These are phyloP conservation scores for Tephrocybe sp. DNA, from an alignment of 768 basidiomycete genomes.

Conservation along the genomic window DNA sequence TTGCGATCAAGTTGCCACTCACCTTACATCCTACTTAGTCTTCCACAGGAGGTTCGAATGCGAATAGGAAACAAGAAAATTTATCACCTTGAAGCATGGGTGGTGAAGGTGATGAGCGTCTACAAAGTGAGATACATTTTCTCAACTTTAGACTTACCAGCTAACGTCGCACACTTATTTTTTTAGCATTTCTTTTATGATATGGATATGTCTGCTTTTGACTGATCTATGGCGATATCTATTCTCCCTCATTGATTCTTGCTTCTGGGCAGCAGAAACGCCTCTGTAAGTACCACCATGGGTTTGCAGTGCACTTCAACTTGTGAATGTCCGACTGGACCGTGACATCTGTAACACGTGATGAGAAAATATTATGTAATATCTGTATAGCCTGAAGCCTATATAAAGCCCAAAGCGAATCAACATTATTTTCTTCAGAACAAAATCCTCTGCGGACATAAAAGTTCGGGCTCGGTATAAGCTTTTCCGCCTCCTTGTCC, in stretches of 20 bases:
- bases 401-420: conserved; percentile 18
- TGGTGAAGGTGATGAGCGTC: conserved; percentile 92
- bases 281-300: no score
- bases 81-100: conserved; percentile 97
- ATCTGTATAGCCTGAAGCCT: conserved; percentile 23
- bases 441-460: conserved; percentile 76
- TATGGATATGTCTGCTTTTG: conserved; percentile 61
- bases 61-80: conserved; percentile 86
- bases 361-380: conserved; percentile 46
- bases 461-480: conserved; percentile 90
- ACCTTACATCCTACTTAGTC: neutral
- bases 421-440: conserved; percentile 39
- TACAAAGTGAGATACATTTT: conserved; percentile 62
- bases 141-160: neutral
- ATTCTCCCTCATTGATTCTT: neutral
- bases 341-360: no score
- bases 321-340: no score
- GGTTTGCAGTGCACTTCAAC: no score
- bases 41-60: conserved; percentile 86
- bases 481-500: conserved; percentile 85
- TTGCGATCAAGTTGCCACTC: conserved; percentile 5
- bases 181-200: conserved; percentile 60
- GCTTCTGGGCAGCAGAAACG: no score
- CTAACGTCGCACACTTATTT: conserved; percentile 6
- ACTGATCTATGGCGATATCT: conserved; percentile 27